These are phyloP conservation scores for Leptographium flavum DNA, from an alignment of 2,329 filamentous ascomycete genomes.

Conservation along the genomic window DNA sequence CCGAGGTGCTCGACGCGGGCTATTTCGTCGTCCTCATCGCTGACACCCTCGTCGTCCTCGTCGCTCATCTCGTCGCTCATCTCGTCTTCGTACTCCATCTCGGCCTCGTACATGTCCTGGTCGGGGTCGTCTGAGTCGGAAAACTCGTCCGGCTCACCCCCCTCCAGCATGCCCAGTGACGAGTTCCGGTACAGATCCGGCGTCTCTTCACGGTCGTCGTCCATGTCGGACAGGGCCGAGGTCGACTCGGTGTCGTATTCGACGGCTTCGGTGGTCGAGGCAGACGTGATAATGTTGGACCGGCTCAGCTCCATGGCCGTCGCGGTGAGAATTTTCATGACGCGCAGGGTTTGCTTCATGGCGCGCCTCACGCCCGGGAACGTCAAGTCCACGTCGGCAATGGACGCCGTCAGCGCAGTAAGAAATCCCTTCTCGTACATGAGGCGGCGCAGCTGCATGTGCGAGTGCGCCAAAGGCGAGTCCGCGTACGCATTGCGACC, in stretches of 20 bases:
- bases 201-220: constrained; percentile 82
- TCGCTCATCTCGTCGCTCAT: constrained; percentile 93
- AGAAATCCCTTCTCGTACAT: constrained; percentile 99
- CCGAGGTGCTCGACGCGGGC: constrained; percentile 68
- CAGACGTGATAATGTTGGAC: constrained; percentile 50
- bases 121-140: constrained; percentile 47
- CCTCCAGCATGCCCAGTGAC: constrained; percentile 85
- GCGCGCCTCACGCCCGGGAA: constrained; percentile 87
- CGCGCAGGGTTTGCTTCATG: constrained; percentile 89
- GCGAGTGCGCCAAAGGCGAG: constrained; percentile 37
- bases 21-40: constrained; percentile 65
- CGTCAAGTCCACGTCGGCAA: constrained; percentile 90
- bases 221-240: constrained; percentile 78
- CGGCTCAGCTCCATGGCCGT: constrained; percentile 79
- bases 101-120: not conserved
- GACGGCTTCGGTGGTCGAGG: constrained; percentile 51
- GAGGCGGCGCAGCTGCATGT: constrained; percentile 74
- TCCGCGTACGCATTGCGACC: constrained; percentile 15
- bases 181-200: constrained; percentile 96
- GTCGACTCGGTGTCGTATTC: constrained; percentile 81
- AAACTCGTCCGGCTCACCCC: constrained; percentile 56
- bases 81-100: constrained; percentile 87
- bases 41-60: constrained; percentile 43
- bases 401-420: constrained; percentile 72
- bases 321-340: constrained; percentile 73